These are phyloP conservation scores for Aspergillus ellipticus DNA, from an alignment of 495 filamentous ascomycete species.

Conservation along the genomic window DNA sequence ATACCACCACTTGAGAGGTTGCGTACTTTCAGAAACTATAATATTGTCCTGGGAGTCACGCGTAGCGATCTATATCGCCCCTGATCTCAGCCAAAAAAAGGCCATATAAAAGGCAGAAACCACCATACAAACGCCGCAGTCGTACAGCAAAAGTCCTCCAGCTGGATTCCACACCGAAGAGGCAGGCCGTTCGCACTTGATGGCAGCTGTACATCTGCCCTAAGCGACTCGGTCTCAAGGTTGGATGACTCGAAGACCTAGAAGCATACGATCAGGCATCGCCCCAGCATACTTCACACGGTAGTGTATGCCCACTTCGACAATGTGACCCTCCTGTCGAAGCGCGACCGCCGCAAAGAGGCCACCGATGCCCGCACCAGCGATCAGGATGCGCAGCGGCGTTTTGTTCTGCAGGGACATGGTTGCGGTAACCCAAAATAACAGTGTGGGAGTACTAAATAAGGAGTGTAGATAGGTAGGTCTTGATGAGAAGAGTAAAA, in stretches of 20 bases:
- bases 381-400: constrained; percentile 4
- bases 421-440: no score
- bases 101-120: no score
- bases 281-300: no score
- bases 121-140: background rate
- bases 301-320: background rate
- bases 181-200: constrained; percentile 4
- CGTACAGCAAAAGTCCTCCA: background rate
- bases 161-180: background rate
- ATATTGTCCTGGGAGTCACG: no score
- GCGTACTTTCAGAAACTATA: no score
- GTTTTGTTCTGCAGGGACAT: no score
- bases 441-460: no score
- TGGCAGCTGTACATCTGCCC: constrained; percentile 6
- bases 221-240: background rate
- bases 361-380: constrained; percentile 5
- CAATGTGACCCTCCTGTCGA: background rate
- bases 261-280: background rate
- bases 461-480: no score
- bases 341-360: constrained; percentile 5
- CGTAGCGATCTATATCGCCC: no score
- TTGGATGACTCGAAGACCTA: constrained; percentile 7
- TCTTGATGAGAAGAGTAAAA: no score
- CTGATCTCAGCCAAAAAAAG: no score
- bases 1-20: no score